Percentiles rank a stretch among this genome's conserved stretches.
Conservation (phyloP, 257 asterid species). For the Solanum phureja region DNA sequence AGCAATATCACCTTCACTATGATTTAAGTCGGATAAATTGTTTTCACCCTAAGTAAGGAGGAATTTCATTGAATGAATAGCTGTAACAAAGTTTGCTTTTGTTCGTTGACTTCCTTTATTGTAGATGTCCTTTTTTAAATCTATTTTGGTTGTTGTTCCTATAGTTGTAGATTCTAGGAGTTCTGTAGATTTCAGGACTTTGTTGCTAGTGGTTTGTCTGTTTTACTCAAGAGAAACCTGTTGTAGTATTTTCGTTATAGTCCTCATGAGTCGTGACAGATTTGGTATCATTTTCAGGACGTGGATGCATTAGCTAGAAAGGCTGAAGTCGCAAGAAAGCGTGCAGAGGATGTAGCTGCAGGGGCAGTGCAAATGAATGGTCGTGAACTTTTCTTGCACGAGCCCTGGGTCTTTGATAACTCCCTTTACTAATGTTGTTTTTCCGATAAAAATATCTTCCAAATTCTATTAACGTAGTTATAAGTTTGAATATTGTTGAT, state of each 20-base stretch:
- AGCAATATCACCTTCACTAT: not conserved
- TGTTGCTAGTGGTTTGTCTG: not conserved
- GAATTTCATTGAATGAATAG: not conserved
- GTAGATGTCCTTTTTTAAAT: not conserved
- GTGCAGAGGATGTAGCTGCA: constrained; percentile 73
- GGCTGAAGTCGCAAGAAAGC: constrained; percentile 59
- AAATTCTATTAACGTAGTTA: not conserved
- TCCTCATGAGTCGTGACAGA: not conserved
- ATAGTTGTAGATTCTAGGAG: not conserved
- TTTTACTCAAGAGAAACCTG: not conserved
- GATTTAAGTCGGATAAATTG: not conserved
- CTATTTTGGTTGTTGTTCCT: not conserved
- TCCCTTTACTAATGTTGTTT: constrained; percentile 28
- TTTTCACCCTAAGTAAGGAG: not conserved
- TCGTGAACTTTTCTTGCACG: constrained; percentile 66
- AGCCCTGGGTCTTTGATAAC: constrained; percentile 80
- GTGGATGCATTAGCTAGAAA: constrained; percentile 54
- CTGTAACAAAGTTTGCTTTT: not conserved
- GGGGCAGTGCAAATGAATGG: constrained; percentile 76
- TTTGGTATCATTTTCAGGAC: constrained; percentile 28
- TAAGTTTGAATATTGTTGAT: not conserved
- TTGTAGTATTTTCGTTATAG: not conserved
- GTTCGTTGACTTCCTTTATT: not conserved
- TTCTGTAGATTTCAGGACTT: not conserved
- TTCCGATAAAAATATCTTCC: not conserved